These are phyloP conservation scores for Cytospora chrysosperma DNA, from an alignment of 2,329 filamentous ascomycete species.

Conservation along the genomic window DNA sequence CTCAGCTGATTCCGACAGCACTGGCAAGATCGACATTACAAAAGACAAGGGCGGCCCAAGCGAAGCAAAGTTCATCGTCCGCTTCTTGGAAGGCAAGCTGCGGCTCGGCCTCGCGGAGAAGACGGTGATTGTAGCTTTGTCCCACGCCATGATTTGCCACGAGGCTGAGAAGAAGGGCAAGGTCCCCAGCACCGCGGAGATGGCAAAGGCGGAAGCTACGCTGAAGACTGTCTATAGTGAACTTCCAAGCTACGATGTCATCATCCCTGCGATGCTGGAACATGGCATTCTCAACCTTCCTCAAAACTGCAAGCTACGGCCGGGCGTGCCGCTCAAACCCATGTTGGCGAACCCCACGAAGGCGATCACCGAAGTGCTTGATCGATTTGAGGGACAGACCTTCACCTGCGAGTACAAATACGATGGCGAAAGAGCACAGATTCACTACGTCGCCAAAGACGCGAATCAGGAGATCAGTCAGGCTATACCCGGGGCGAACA, in stretches of 20 bases:
- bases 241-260: conserved; percentile 90
- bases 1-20: conserved; percentile 72
- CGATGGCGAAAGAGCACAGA: conserved; percentile 96
- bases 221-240: conserved; percentile 94
- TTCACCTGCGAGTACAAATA: conserved; percentile 99
- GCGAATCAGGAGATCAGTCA: conserved; percentile 67
- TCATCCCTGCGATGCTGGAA: conserved; percentile 84
- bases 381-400: conserved; percentile 90
- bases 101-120: conserved; percentile 88
- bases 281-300: conserved; percentile 81
- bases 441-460: conserved; percentile 90
- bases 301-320: conserved; percentile 85
- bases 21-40: conserved; percentile 81
- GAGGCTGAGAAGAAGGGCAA: conserved; percentile 72
- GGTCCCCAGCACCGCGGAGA: conserved; percentile 68
- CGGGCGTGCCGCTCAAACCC: conserved; percentile 92
- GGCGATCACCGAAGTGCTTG: conserved; percentile 93
- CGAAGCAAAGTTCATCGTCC: conserved; percentile 90
- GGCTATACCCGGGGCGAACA: conserved; percentile 57
- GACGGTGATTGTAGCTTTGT: conserved; percentile 85
- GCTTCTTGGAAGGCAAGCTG: conserved; percentile 92
- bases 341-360: conserved; percentile 99
- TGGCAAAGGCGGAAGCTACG: conserved; percentile 79
- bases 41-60: conserved; percentile 92
- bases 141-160: conserved; percentile 83